Evolutionary conservation across 257 asterid species (phyloP), one percentile per base, ranked within the genome.

Genomic region (Solanum paucissectum): DNA sequence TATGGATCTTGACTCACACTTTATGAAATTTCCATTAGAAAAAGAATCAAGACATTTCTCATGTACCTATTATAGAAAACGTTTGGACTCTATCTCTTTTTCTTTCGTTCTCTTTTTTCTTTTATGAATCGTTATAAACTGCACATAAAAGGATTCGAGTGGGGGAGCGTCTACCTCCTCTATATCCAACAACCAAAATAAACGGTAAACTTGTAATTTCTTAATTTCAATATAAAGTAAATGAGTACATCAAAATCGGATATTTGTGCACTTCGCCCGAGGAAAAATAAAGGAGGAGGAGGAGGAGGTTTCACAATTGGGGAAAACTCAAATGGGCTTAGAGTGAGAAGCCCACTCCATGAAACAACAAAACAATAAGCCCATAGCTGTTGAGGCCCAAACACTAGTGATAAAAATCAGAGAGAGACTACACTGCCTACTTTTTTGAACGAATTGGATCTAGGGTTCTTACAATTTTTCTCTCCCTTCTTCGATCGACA

Each of bases 401-500:
- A 82, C 14, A 20, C 12, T 11, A 5, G 25, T 10, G 20, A 49
- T 49, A 49, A 20, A 82, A 32, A 2, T 1, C 4, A 18, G 32
- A 52, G 44, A 49, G 20, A 49, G 44, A 49, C 7, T 6, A 0
- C 4, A 1, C 0, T 1, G 4, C 0, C 2, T 1, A 0, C 8
- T 20, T 21, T 49, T 55, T 82, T 27, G 84, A 83, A 10, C 76
- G 33, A 87, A 42, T 58, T 29, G 81, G 62, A 68, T 44, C 87
- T 89, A 89, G 91, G 91, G 91, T 89, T 89, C 85, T 81, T 46
- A 20, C 85, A 13, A 12, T 37, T 37, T 37, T 37, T 79, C 52
- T 76, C 49, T 49, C 34, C 60, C 74, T 55, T 32, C 66, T 49
- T 72, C 88, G 34, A 9, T 71, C 82, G 68, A 25, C 90, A 85